phyloP scores from a whole-genome alignment of 495 filamentous ascomycete species.

The Daldinia grandis region DNA sequence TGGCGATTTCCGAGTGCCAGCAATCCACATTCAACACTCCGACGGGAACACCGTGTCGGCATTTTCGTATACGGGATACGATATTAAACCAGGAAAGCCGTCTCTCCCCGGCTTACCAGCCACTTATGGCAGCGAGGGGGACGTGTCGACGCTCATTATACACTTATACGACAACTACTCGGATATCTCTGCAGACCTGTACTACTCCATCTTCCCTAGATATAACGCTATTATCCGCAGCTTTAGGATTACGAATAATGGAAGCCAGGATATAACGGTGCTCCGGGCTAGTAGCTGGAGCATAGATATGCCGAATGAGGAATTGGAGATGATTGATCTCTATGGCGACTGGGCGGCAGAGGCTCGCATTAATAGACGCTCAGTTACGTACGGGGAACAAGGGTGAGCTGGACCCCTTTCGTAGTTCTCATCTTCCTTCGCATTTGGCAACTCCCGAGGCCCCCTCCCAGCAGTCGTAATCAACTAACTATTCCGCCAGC shows the following conservation, averaged over 20 bases:
- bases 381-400: slow-evolving; percentile 45
- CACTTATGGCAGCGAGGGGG: slow-evolving; percentile 56
- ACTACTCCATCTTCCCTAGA: slow-evolving; percentile 63
- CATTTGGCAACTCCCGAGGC: slow-evolving; percentile 26
- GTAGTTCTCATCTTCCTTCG: not conserved
- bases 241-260: slow-evolving; percentile 61
- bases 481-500: slow-evolving; percentile 44
- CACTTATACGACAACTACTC: slow-evolving; percentile 61
- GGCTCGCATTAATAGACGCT: slow-evolving; percentile 46
- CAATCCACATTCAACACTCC: slow-evolving; percentile 58
- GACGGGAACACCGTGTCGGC: slow-evolving; percentile 61
- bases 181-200: slow-evolving; percentile 57
- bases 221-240: slow-evolving; percentile 63
- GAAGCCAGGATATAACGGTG: slow-evolving; percentile 54
- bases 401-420: slow-evolving; percentile 24
- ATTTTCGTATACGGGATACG: slow-evolving; percentile 57
- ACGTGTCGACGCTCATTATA: slow-evolving; percentile 62
- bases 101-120: slow-evolving; percentile 58
- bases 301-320: slow-evolving; percentile 60
- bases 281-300: slow-evolving; percentile 62
- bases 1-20: slow-evolving; percentile 64
- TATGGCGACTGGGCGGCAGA: slow-evolving; percentile 64
- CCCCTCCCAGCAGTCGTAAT: slow-evolving; percentile 40
- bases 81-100: slow-evolving; percentile 56
- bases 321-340: slow-evolving; percentile 63